Percentiles rank a stretch among this genome's conserved stretches.
Evolutionary conservation across 1,139 yeast genomes (phyloP).

Genomic region (Arxiozyma telluris): DNA sequence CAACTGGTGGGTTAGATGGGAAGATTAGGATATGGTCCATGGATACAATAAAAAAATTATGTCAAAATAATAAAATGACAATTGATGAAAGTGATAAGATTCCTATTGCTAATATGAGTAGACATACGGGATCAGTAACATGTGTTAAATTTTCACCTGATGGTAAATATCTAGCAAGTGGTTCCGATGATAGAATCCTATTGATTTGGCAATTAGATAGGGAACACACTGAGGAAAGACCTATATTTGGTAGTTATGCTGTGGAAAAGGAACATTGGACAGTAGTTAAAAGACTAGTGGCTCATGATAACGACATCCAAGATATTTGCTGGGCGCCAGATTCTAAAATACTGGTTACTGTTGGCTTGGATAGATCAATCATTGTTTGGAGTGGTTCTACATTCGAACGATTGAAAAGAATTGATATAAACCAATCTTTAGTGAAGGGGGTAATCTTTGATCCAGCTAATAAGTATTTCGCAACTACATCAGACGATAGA

Average conservation of each 20-base stretch:
- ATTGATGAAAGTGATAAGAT: conserved; percentile 33
- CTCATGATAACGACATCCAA: conserved; percentile 95
- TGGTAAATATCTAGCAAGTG: conserved; percentile 84
- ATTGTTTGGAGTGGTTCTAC: conserved; percentile 92
- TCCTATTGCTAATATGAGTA: conserved; percentile 73
- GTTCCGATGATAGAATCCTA: conserved; percentile 88
- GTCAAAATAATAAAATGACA: conserved; percentile 5
- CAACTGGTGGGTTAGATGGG: conserved; percentile 95
- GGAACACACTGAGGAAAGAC: conserved; percentile 48
- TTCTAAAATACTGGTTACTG: conserved; percentile 79
- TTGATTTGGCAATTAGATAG: conserved; percentile 91
- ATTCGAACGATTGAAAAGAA: conserved; percentile 78
- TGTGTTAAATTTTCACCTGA: conserved; percentile 87
- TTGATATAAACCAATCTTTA: conserved; percentile 89
- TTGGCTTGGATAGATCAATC: conserved; percentile 84
- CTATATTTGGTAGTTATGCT: conserved; percentile 47
- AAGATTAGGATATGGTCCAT: conserved; percentile 88
- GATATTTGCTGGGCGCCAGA: conserved; percentile 99
- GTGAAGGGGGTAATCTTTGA: conserved; percentile 96
- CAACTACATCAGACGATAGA: conserved; percentile 93
- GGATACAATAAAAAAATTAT: conserved; percentile 37
- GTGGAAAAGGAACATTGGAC: conserved; percentile 83
- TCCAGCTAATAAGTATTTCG: conserved; percentile 95
- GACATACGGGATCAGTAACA: conserved; percentile 91
- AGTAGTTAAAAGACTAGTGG: conserved; percentile 80